These are phyloP conservation scores for Arctostaphylos glauca DNA, from an alignment of 148 eudicot species.

Conservation along the genomic window DNA sequence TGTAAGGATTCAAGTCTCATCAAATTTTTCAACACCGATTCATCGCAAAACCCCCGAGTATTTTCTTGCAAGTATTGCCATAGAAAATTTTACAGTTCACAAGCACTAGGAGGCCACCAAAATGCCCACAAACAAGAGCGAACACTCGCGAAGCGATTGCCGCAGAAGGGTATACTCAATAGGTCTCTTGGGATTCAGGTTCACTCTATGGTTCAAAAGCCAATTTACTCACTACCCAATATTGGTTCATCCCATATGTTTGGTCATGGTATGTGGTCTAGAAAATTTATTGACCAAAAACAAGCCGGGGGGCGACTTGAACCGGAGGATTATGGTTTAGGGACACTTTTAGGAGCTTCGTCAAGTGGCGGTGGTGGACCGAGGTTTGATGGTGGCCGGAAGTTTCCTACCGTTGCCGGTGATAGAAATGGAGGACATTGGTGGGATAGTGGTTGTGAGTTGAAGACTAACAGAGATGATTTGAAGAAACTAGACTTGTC, in stretches of 20 bases:
- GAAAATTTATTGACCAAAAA: conserved; percentile 52
- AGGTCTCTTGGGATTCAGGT: conserved; percentile 42
- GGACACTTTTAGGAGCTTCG: conserved; percentile 14
- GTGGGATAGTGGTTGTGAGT: conserved; percentile 28
- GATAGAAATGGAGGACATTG: conserved; percentile 22
- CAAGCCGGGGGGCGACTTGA: conserved; percentile 48
- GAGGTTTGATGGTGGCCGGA: conserved; percentile 39
- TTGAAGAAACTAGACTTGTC: conserved; percentile 71
- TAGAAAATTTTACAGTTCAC: conserved; percentile 80
- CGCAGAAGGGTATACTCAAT: conserved; percentile 31
- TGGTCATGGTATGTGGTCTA: conserved; percentile 44
- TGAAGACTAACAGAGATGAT: conserved; percentile 52
- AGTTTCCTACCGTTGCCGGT: conserved; percentile 27
- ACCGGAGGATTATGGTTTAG: conserved; percentile 18
- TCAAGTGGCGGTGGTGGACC: conserved; percentile 36
- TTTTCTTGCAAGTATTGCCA: conserved; percentile 83
- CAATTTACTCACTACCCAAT: conserved; percentile 6
- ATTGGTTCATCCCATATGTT: conserved; percentile 12
- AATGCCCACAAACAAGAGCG: conserved; percentile 85
- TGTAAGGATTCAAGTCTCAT: conserved; percentile 32
- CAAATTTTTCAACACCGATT: conserved; percentile 14
- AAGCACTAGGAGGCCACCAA: conserved; percentile 90
- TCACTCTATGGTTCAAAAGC: conserved; percentile 40
- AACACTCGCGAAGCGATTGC: conserved; percentile 44
- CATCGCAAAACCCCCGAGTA: conserved; percentile 28